Evolutionary conservation across 2,329 filamentous ascomycete genomes (phyloP).

Genomic region (Aureobasidium sp.): DNA sequence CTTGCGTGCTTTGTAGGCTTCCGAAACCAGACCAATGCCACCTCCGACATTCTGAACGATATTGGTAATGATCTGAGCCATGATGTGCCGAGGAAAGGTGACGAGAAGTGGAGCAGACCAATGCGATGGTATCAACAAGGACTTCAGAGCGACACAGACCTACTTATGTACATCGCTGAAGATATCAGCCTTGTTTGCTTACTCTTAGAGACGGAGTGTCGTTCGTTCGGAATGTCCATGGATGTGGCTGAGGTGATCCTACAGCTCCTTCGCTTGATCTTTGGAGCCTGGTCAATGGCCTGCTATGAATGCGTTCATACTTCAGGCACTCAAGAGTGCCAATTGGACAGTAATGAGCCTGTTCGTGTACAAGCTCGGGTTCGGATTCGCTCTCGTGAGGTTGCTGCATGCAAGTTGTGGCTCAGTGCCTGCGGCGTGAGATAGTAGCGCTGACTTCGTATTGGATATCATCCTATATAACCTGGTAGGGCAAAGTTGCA

Average conservation of each 20-base stretch:
- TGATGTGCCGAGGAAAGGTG: neutral
- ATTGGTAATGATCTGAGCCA: slow-evolving; percentile 2
- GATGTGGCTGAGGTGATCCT: neutral
- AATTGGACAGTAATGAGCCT: neutral
- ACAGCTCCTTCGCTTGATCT: neutral
- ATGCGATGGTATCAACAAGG: neutral
- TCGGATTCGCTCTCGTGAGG: neutral
- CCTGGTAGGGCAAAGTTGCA: neutral
- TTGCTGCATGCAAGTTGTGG: neutral
- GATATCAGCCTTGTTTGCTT: no score
- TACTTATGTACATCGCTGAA: neutral
- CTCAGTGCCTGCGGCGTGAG: neutral
- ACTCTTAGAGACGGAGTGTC: neutral
- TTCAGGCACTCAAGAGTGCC: neutral
- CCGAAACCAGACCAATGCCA: slow-evolving; percentile 24
- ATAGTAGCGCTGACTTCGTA: neutral
- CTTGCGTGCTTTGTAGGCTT: slow-evolving; percentile 26
- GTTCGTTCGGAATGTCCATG: neutral
- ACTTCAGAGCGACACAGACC: neutral
- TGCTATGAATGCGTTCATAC: neutral
- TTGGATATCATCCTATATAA: neutral
- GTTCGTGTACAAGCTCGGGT: neutral
- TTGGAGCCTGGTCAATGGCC: neutral
- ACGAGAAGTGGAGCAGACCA: neutral
- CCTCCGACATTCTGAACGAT: slow-evolving; percentile 20